Percentiles rank a stretch among this genome's conserved stretches.
Evolutionary conservation across 768 basidiomycete genomes (phyloP).

Genomic region (Lanmaoa pseudosensibilis): DNA sequence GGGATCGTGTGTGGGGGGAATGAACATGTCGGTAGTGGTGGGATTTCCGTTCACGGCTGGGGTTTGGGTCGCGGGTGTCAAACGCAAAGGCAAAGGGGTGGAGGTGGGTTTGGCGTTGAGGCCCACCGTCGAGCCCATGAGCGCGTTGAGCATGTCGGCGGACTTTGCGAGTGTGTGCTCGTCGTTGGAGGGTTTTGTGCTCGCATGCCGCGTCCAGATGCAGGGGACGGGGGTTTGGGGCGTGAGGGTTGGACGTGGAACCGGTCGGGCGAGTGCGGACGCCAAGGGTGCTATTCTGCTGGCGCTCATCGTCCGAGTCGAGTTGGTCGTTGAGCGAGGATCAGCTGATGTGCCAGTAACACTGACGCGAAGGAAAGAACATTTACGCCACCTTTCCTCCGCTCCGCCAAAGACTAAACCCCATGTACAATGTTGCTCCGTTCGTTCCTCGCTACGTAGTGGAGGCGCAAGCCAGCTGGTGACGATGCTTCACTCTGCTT

Average conservation of each 20-base stretch:
- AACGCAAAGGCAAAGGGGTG: not conserved
- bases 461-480: no score
- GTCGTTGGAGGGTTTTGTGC: slow-evolving; percentile 21
- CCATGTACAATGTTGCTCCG: no score
- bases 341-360: no score
- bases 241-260: not conserved
- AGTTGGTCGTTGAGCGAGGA: no score
- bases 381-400: no score
- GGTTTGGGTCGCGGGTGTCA: not conserved
- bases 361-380: no score
- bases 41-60: not conserved
- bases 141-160: slow-evolving; percentile 21
- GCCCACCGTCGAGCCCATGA: slow-evolving; percentile 24
- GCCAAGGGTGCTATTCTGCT: not conserved
- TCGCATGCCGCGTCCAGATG: slow-evolving; percentile 10
- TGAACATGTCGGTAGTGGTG: slow-evolving; percentile 39
- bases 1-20: slow-evolving; percentile 74
- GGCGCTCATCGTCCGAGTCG: slow-evolving; percentile 4
- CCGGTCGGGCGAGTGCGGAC: not conserved
- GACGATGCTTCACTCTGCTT: not conserved
- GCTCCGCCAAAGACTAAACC: no score
- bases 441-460: no score
- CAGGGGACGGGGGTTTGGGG: not conserved
- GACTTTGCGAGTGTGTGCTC: slow-evolving; percentile 26
- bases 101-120: slow-evolving; percentile 7